phyloP scores from a whole-genome alignment of 306 rosid species.

The Quercus aquifolioides region DNA sequence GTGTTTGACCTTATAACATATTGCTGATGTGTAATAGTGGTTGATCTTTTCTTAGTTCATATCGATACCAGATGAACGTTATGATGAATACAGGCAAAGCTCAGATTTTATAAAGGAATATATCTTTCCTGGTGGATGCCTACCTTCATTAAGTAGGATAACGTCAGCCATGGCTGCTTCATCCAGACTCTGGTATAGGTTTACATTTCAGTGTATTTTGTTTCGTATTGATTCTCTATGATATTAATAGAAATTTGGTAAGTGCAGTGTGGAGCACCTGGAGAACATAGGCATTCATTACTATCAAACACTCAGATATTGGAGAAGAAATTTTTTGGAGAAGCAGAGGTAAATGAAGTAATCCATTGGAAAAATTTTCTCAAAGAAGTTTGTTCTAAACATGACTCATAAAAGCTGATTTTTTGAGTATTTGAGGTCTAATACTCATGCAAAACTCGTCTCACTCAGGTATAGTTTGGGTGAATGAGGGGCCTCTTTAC shows the following conservation, averaged over 20 bases:
- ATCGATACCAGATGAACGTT: conserved; percentile 44
- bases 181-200: conserved; percentile 39
- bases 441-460: too few species aligned
- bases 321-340: conserved; percentile 80
- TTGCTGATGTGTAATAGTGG: too few species aligned
- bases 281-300: conserved; percentile 91
- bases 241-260: conserved; percentile 1
- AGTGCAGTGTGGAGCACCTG: conserved; percentile 22
- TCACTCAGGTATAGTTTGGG: too few species aligned
- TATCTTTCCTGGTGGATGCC: conserved; percentile 47
- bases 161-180: conserved; percentile 43
- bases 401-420: background rate
- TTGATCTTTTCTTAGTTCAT: conserved; percentile 28
- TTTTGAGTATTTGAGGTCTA: background rate
- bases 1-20: too few species aligned
- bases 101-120: conserved; percentile 53
- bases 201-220: background rate
- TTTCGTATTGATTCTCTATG: background rate
- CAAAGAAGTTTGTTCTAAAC: background rate
- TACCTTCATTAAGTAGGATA: conserved; percentile 47
- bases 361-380: background rate
- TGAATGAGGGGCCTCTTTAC: too few species aligned
- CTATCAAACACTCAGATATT: conserved; percentile 73
- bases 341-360: conserved; percentile 45
- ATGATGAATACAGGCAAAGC: conserved; percentile 45